Percentiles rank a stretch among this genome's conserved stretches.
Evolutionary conservation across 768 basidiomycete species (phyloP).

Genomic region (Rubroboletus satanas): DNA sequence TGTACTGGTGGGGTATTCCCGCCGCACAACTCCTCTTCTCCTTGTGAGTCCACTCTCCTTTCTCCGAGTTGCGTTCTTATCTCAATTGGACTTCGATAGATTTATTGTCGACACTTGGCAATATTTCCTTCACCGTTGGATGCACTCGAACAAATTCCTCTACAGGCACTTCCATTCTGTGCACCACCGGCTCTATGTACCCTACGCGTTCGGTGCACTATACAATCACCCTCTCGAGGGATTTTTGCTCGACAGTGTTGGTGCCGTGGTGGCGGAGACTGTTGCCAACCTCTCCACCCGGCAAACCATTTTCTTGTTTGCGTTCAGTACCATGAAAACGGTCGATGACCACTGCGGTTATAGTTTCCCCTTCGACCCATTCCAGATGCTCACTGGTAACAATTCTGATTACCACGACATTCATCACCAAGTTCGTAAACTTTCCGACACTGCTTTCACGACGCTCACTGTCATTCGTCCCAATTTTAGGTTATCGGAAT

Average conservation of each 20-base stretch:
- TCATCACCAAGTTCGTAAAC: constrained; percentile 75
- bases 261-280: constrained; percentile 73
- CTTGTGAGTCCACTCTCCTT: constrained; percentile 57
- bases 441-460: background rate
- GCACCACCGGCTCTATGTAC: constrained; percentile 95
- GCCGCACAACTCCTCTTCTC: constrained; percentile 66
- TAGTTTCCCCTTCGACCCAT: constrained; percentile 82
- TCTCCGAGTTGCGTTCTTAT: background rate
- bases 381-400: constrained; percentile 81
- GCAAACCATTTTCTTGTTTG: constrained; percentile 82
- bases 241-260: constrained; percentile 81
- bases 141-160: constrained; percentile 88
- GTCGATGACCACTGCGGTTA: constrained; percentile 97
- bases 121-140: constrained; percentile 89
- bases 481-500: constrained; percentile 56
- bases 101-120: constrained; percentile 98
- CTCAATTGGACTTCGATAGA: constrained; percentile 39
- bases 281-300: constrained; percentile 67
- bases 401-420: constrained; percentile 98
- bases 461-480: background rate
- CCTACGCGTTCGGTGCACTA: constrained; percentile 93
- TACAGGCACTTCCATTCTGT: constrained; percentile 91
- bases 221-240: constrained; percentile 99
- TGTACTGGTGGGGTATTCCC: constrained; percentile 96
- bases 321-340: constrained; percentile 82